These are phyloP conservation scores for Tremellales sp. DNA, from an alignment of 1,284 basidiomycete genomes.

Conservation along the genomic window DNA sequence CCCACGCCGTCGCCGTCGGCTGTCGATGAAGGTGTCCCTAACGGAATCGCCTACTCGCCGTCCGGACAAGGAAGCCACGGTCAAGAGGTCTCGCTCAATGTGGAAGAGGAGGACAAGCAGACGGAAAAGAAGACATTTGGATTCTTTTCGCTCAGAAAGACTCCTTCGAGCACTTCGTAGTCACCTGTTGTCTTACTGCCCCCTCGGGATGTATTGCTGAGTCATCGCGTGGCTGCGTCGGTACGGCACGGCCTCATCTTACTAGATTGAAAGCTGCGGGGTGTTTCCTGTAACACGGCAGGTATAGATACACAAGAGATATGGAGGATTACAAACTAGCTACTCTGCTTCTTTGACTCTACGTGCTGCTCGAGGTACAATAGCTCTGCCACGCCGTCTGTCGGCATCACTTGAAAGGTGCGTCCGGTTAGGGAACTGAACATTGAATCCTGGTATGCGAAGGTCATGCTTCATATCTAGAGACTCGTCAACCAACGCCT, in stretches of 20 bases:
- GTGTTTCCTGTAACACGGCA: too few relatives aligned
- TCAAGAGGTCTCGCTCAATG: too few relatives aligned
- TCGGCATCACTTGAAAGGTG: neutral
- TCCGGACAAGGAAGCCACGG: too few relatives aligned
- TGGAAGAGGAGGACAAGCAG: constrained; percentile 9
- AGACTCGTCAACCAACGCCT: neutral
- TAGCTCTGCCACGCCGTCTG: neutral
- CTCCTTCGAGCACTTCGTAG: constrained; percentile 8
- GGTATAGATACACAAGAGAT: too few relatives aligned
- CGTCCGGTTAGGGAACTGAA: neutral
- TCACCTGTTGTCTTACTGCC: too few relatives aligned
- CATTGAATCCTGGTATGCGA: neutral
- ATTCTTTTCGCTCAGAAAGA: constrained; percentile 43
- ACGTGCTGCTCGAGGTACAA: neutral
- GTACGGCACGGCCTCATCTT: too few relatives aligned
- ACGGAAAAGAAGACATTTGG: constrained; percentile 35
- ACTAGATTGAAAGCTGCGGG: too few relatives aligned
- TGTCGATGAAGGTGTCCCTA: neutral
- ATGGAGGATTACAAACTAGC: too few relatives aligned
- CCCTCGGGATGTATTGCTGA: neutral
- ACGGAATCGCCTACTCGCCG: too few relatives aligned
- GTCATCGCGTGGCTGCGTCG: too few relatives aligned
- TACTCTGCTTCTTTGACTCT: neutral
- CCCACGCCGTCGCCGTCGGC: neutral
- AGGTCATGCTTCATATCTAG: neutral